Percentiles rank a stretch among this genome's conserved stretches.
phyloP scores from a whole-genome alignment of 257 asterid genomes.

The Forsythia viridissima region DNA sequence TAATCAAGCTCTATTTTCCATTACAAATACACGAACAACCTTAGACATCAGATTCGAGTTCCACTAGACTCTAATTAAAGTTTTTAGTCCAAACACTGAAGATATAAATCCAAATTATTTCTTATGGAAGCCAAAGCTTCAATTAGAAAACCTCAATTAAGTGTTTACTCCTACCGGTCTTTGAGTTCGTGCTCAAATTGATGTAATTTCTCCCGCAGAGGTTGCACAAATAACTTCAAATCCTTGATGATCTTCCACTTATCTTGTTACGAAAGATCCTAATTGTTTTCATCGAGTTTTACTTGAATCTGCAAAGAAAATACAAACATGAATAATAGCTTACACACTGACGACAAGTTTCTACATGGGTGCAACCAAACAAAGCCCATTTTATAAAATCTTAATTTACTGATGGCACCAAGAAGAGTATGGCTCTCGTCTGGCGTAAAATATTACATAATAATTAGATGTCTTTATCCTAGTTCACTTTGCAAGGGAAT shows the following conservation, averaged over 20 bases:
- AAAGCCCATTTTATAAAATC: not conserved
- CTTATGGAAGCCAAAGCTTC: not conserved
- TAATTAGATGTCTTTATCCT: not conserved
- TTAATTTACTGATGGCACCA: not conserved
- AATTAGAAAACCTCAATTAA: not conserved
- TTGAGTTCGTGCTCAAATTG: constrained; percentile 85
- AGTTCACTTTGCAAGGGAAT: no score
- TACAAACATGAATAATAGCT: not conserved
- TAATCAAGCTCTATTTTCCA: not conserved
- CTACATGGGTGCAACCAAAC: not conserved
- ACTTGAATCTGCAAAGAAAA: constrained; percentile 54
- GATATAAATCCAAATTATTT: not conserved
- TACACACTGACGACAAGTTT: not conserved
- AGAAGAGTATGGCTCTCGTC: not conserved
- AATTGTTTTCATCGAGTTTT: constrained; percentile 60
- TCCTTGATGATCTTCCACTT: constrained; percentile 55
- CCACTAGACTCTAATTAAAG: not conserved
- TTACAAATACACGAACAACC: not conserved
- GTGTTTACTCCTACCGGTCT: constrained; percentile 36
- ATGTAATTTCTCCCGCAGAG: constrained; percentile 57
- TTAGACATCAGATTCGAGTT: not conserved
- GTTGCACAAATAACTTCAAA: constrained; percentile 60
- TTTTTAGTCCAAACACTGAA: not conserved
- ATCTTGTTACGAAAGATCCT: constrained; percentile 51
- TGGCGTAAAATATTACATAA: no score